Evolutionary conservation across 1,284 basidiomycete species (phyloP).

Genomic region (Sphaerobolus stellatus): DNA sequence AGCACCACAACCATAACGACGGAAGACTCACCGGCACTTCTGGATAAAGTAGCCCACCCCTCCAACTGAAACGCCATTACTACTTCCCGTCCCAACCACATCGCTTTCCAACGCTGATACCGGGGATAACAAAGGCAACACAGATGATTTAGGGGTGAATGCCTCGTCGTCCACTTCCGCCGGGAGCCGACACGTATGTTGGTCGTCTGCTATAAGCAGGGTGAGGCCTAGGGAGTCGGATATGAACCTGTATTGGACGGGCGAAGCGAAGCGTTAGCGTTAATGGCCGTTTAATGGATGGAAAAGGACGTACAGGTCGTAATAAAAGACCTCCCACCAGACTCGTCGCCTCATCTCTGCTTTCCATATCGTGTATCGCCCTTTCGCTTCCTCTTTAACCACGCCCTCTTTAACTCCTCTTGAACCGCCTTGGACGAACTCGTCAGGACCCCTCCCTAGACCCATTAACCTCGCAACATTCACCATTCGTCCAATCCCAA

Average conservation of each 20-base stretch:
- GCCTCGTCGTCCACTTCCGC: conserved; percentile 49
- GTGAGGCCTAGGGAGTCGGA: conserved; percentile 63
- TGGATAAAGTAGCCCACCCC: too few species aligned
- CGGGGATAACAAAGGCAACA: conserved; percentile 40
- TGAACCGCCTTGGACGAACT: conserved; percentile 36
- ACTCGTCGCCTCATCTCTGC: conserved; percentile 59
- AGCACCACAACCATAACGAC: too few species aligned
- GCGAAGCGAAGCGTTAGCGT: conserved; percentile 28
- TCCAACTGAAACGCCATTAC: conserved; percentile 41
- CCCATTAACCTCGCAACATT: conserved; percentile 64
- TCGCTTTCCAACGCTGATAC: too few species aligned
- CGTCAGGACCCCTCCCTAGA: conserved; percentile 59
- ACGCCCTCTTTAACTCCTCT: too few species aligned
- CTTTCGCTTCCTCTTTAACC: too few species aligned
- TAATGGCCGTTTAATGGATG: conserved; percentile 1
- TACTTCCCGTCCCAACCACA: conserved; percentile 29
- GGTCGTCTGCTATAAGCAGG: conserved; percentile 52
- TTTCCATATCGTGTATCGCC: conserved; percentile 46
- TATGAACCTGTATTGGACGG: conserved; percentile 50
- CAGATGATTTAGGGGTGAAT: conserved; percentile 46
- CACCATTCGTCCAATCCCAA: conserved; percentile 61
- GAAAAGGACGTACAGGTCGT: conserved; percentile 58
- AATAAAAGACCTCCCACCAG: conserved; percentile 75
- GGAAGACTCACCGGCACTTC: conserved; percentile 47
- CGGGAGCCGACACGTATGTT: conserved; percentile 49